These are phyloP conservation scores for Liriodendron chinense DNA, from an alignment of 164 flowering plant species.

Conservation along the genomic window DNA sequence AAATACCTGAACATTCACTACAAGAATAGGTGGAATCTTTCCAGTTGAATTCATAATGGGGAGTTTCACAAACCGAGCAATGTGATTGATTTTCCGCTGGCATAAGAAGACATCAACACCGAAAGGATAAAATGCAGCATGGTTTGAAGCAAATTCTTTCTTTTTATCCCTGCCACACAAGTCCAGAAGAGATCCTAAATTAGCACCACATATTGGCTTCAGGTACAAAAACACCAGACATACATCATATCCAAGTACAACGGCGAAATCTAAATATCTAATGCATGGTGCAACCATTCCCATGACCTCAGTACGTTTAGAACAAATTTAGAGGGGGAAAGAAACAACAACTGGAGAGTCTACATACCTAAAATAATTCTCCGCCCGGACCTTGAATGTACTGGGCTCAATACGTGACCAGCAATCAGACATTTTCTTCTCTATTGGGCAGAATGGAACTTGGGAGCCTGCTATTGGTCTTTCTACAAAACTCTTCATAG, in stretches of 20 bases:
- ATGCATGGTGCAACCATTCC: background rate
- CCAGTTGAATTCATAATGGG: conserved; percentile 47
- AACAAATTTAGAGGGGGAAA: background rate
- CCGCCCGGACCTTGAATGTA: conserved; percentile 79
- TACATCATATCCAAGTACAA: background rate
- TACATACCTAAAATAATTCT: conserved; percentile 66
- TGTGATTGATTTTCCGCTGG: conserved; percentile 70
- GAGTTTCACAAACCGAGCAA: conserved; percentile 88
- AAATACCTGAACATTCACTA: conserved; percentile 94
- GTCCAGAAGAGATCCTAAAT: background rate
- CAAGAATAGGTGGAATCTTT: conserved; percentile 79
- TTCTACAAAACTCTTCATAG: conserved; percentile 66
- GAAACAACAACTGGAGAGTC: background rate
- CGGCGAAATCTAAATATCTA: background rate
- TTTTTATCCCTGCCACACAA: conserved; percentile 74
- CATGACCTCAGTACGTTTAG: background rate
- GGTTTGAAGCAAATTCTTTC: conserved; percentile 78
- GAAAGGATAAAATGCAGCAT: conserved; percentile 83
- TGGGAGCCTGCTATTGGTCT: conserved; percentile 92
- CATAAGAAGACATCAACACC: conserved; percentile 92
- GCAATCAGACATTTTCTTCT: conserved; percentile 78
- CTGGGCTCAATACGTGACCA: conserved; percentile 92
- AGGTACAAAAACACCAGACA: background rate
- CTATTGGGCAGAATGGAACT: conserved; percentile 85
- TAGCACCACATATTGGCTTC: background rate